phyloP scores from a whole-genome alignment of 352 stramenopile species.

The Phytophthora multivora region DNA sequence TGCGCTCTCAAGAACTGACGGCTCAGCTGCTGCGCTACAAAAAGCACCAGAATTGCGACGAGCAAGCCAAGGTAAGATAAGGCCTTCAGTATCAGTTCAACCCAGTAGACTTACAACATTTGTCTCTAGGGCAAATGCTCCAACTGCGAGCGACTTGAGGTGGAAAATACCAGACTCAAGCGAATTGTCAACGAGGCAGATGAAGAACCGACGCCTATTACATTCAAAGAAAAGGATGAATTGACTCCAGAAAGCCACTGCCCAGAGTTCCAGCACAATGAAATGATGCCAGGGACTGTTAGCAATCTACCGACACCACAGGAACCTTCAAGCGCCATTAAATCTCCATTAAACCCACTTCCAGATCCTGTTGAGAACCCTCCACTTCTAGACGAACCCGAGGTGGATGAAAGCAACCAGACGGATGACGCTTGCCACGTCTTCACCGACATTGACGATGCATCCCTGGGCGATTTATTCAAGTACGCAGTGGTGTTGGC shows the following conservation, averaged over 20 bases:
- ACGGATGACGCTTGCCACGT: constrained; percentile 30
- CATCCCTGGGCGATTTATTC: constrained; percentile 61
- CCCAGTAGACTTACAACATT: too few species aligned
- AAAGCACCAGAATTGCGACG: constrained; percentile 10
- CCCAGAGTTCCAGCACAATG: constrained; percentile 15
- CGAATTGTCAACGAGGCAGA: constrained; percentile 5
- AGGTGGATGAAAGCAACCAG: constrained; percentile 35
- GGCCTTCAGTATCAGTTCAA: too few species aligned
- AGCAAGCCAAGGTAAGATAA: constrained; percentile 6
- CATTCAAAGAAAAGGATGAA: constrained; percentile 12
- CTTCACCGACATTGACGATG: constrained; percentile 47
- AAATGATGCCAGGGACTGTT: neutral
- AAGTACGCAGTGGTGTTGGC: constrained; percentile 75
- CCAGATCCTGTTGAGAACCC: neutral
- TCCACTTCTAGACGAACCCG: constrained; percentile 10
- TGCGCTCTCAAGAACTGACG: constrained; percentile 35
- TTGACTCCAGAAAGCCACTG: constrained; percentile 12
- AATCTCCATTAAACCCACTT: neutral
- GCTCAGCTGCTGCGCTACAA: constrained; percentile 40
- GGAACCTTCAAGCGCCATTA: neutral
- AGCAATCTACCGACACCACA: neutral
- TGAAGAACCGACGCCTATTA: neutral
- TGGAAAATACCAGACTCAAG: constrained; percentile 16
- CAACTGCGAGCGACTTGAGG: constrained; percentile 24
- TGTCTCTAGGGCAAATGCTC: constrained; percentile 4